Percentiles rank a stretch among this genome's conserved stretches.
These are phyloP conservation scores for Nakazawaea ishiwadae DNA, from an alignment of 805 yeast genomes.

Conservation along the genomic window DNA sequence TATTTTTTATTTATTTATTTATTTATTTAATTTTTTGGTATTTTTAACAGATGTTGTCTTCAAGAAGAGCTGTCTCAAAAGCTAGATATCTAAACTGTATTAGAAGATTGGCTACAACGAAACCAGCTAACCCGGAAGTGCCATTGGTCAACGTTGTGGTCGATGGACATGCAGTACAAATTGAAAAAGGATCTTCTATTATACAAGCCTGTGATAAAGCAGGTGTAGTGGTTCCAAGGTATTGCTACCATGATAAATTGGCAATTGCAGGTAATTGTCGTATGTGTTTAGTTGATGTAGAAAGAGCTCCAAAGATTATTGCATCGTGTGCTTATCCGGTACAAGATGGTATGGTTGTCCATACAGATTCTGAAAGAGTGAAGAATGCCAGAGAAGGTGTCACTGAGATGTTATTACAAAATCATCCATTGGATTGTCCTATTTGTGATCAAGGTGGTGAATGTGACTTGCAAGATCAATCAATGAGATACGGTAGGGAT, in stretches of 20 bases:
- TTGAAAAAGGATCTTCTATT: constrained; percentile 83
- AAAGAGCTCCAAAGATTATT: constrained; percentile 82
- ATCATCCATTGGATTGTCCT: constrained; percentile 91
- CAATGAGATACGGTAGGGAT: constrained; percentile 77
- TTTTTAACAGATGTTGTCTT: constrained; percentile 2
- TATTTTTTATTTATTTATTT: not conserved
- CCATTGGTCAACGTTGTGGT: constrained; percentile 31
- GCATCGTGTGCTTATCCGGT: constrained; percentile 93
- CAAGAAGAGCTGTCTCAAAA: not conserved
- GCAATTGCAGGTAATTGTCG: constrained; percentile 92
- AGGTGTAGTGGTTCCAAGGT: constrained; percentile 82
- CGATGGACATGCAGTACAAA: constrained; percentile 71
- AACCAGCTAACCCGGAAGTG: constrained; percentile 1
- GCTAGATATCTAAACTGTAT: not conserved
- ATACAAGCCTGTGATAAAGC: constrained; percentile 92
- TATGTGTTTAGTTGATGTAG: constrained; percentile 89
- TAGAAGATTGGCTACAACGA: constrained; percentile 9
- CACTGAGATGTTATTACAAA: constrained; percentile 81
- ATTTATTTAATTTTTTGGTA: not conserved
- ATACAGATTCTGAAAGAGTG: constrained; percentile 73
- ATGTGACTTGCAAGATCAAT: constrained; percentile 88
- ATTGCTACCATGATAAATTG: constrained; percentile 87
- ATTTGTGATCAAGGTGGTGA: constrained; percentile 95
- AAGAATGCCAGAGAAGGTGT: constrained; percentile 85
- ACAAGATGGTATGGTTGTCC: constrained; percentile 83